Conservation (phyloP, 2,329 filamentous ascomycete genomes). For the Pleomassaria siparia region DNA sequence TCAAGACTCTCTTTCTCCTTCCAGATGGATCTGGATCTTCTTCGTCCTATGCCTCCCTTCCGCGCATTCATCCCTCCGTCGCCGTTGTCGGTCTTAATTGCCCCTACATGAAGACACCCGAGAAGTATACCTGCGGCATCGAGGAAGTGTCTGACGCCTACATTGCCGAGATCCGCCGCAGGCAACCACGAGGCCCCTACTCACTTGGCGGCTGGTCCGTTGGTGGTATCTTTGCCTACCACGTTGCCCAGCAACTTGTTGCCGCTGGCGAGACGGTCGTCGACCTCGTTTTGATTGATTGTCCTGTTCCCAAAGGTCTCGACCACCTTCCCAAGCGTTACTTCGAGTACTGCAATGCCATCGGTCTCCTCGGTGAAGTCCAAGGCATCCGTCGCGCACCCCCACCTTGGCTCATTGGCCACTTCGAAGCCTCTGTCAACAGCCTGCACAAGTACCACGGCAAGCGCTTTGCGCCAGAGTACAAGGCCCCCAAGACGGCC, state of each 20-base stretch:
- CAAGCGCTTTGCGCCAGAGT: constrained; percentile 16
- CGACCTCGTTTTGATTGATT: constrained; percentile 30
- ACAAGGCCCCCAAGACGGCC: constrained; percentile 44
- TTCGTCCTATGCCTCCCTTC: constrained; percentile 44
- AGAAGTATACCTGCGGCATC: constrained; percentile 37
- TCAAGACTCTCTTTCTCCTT: constrained; percentile 45
- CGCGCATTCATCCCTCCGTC: constrained; percentile 47
- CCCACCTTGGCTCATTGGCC: constrained; percentile 43
- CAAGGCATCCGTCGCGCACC: constrained; percentile 42
- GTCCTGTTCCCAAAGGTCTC: constrained; percentile 42
- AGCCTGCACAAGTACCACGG: constrained; percentile 49
- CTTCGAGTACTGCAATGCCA: constrained; percentile 53
- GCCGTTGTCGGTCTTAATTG: constrained; percentile 57
- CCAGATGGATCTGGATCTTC: constrained; percentile 54
- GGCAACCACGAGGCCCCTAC: constrained; percentile 43
- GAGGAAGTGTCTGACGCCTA: constrained; percentile 60
- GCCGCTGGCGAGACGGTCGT: constrained; percentile 22
- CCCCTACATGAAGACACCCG: constrained; percentile 40
- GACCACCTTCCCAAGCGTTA: constrained; percentile 63
- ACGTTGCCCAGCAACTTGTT: constrained; percentile 25
- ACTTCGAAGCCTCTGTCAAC: constrained; percentile 54
- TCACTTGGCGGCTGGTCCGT: constrained; percentile 45
- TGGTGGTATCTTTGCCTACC: constrained; percentile 43
- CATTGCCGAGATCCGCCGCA: constrained; percentile 73
- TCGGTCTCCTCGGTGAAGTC: constrained; percentile 52